These are phyloP conservation scores for Onygenales sp. DNA, from an alignment of 2,329 filamentous ascomycete species.

Conservation along the genomic window DNA sequence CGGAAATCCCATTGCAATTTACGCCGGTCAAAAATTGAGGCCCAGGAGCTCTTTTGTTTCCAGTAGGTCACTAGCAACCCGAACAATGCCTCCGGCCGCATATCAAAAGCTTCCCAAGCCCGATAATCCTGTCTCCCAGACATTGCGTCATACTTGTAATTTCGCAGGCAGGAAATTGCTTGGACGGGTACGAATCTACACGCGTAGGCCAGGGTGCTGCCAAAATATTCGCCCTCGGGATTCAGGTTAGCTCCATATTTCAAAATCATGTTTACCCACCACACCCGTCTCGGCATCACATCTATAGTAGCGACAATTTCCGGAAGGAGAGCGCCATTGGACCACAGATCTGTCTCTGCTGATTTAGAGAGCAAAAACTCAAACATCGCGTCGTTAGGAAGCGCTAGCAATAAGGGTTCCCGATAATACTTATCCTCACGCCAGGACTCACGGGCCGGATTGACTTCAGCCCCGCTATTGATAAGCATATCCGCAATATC, in stretches of 20 bases:
- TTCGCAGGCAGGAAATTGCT: background rate
- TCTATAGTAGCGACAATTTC: background rate
- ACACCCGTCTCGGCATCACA: too few species aligned
- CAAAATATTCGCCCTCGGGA: background rate
- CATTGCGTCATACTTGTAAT: background rate
- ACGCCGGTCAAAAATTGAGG: too few species aligned
- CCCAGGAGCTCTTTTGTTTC: background rate
- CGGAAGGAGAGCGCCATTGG: background rate
- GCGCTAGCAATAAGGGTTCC: background rate
- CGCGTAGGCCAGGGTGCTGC: background rate
- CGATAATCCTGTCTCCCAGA: background rate
- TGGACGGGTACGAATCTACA: background rate
- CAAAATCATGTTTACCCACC: conserved; percentile 5
- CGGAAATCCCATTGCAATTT: too few species aligned
- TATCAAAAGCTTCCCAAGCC: background rate
- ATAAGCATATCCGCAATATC: conserved; percentile 2
- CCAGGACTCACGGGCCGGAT: background rate
- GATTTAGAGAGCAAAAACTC: background rate
- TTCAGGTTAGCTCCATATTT: conserved; percentile 9
- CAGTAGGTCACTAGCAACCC: too few species aligned
- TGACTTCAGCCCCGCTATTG: conserved; percentile 3
- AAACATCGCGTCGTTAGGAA: background rate
- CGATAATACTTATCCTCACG: too few species aligned
- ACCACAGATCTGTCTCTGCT: background rate
- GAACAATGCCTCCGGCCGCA: too few species aligned